Percentiles rank a stretch among this genome's conserved stretches.
Evolutionary conservation across 2,329 filamentous ascomycete genomes (phyloP).

Genomic region (Ophiocordyceps robertsii): DNA sequence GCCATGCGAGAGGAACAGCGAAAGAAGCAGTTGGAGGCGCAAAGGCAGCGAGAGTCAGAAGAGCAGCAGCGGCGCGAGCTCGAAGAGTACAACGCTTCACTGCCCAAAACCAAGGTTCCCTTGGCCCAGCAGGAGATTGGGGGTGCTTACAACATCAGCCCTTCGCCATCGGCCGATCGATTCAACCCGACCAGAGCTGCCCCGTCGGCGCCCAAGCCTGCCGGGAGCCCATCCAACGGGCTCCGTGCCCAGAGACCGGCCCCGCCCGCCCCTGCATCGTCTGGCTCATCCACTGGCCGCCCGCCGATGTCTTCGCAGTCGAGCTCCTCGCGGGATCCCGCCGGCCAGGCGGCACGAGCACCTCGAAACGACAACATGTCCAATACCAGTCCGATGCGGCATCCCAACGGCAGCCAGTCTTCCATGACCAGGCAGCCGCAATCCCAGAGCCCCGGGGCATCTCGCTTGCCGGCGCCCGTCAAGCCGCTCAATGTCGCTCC

Average conservation of each 20-base stretch:
- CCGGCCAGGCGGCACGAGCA: slow-evolving; percentile 26
- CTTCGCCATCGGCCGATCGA: slow-evolving; percentile 36
- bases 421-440: slow-evolving; percentile 32
- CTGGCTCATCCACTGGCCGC: slow-evolving; percentile 24
- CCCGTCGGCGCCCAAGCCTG: slow-evolving; percentile 59
- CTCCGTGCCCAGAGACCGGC: slow-evolving; percentile 67
- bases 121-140: slow-evolving; percentile 85
- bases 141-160: slow-evolving; percentile 44
- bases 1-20: slow-evolving; percentile 41
- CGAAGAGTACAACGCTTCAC: slow-evolving; percentile 78
- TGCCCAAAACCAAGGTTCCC: slow-evolving; percentile 69
- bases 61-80: slow-evolving; percentile 62
- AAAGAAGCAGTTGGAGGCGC: slow-evolving; percentile 48
- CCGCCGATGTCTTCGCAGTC: slow-evolving; percentile 36
- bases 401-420: slow-evolving; percentile 40
- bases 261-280: slow-evolving; percentile 49
- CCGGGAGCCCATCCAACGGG: slow-evolving; percentile 38
- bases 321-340: slow-evolving; percentile 31
- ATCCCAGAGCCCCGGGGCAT: slow-evolving; percentile 28
- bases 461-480: slow-evolving; percentile 47
- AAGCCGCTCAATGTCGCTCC: slow-evolving; percentile 69
- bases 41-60: slow-evolving; percentile 41
- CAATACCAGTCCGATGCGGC: slow-evolving; percentile 40
- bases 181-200: slow-evolving; percentile 81
- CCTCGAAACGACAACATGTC: slow-evolving; percentile 33